Evolutionary conservation across 169 alveolate genomes (phyloP).

Genomic region (Plasmodium falciparum): DNA sequence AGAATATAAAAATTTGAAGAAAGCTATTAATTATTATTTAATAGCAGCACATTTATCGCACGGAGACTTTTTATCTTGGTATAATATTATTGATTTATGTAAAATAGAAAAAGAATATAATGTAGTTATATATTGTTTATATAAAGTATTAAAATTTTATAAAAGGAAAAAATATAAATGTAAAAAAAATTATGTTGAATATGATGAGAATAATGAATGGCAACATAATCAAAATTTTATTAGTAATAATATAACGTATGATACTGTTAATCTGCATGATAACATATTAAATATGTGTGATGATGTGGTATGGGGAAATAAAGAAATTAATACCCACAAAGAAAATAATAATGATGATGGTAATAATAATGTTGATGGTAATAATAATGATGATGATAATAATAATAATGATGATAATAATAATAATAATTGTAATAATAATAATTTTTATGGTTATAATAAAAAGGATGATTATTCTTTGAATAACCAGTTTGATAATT

Average conservation of each 20-base stretch:
- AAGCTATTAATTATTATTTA: conserved; percentile 90
- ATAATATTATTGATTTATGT: conserved; percentile 88
- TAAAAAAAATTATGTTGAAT: background rate
- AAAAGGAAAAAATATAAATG: conserved; percentile 15
- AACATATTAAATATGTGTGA: no score
- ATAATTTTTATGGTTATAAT: background rate
- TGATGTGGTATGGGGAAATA: background rate
- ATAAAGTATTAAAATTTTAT: conserved; percentile 48
- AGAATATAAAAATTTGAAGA: conserved; percentile 86
- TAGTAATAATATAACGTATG: background rate
- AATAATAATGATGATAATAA: background rate
- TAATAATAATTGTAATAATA: no score
- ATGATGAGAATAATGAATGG: background rate
- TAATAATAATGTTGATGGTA: background rate
- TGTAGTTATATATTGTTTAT: conserved; percentile 41
- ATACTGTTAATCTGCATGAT: background rate
- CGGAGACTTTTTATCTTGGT: conserved; percentile 89
- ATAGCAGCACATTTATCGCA: conserved; percentile 92
- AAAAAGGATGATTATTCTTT: background rate
- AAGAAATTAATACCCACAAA: background rate
- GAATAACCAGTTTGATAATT: conserved; percentile 16
- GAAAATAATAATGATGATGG: background rate
- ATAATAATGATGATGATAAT: background rate
- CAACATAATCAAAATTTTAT: background rate
- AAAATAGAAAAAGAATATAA: conserved; percentile 55